phyloP scores from a whole-genome alignment of 768 basidiomycete genomes.

The Crassisporium funariophilum region DNA sequence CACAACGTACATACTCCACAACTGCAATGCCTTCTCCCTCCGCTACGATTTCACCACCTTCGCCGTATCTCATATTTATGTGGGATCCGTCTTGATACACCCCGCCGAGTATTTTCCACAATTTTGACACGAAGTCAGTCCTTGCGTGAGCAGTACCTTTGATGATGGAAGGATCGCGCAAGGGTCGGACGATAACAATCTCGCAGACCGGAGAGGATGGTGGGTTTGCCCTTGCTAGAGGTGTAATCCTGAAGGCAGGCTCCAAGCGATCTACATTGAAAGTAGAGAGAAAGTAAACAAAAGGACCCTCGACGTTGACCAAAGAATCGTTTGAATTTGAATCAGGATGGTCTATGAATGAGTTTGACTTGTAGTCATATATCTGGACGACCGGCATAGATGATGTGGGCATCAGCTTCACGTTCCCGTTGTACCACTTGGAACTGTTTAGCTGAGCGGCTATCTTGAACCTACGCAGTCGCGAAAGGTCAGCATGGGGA shows the following conservation, averaged over 20 bases:
- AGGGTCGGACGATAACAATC: slow-evolving; percentile 74
- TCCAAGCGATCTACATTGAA: slow-evolving; percentile 88
- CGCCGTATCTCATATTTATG: slow-evolving; percentile 57
- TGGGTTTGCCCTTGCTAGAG: slow-evolving; percentile 52
- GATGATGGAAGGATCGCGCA: slow-evolving; percentile 51
- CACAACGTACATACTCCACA: slow-evolving; percentile 79
- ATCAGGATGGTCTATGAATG: slow-evolving; percentile 48
- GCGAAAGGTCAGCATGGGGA: slow-evolving; percentile 15
- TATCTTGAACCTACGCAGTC: slow-evolving; percentile 67
- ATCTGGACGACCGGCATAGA: slow-evolving; percentile 47
- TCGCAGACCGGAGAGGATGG: slow-evolving; percentile 59
- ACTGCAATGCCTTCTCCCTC: slow-evolving; percentile 54
- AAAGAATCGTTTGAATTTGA: slow-evolving; percentile 33
- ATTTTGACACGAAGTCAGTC: slow-evolving; percentile 51
- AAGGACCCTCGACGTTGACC: slow-evolving; percentile 71
- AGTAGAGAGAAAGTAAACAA: slow-evolving; percentile 82
- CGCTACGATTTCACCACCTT: slow-evolving; percentile 40
- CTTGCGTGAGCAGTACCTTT: slow-evolving; percentile 46
- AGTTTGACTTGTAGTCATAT: slow-evolving; percentile 55
- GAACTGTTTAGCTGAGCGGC: slow-evolving; percentile 78
- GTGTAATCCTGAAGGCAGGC: slow-evolving; percentile 75
- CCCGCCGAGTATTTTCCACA: slow-evolving; percentile 54
- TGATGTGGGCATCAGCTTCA: slow-evolving; percentile 55
- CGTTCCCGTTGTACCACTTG: slow-evolving; percentile 66
- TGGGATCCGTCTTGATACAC: slow-evolving; percentile 84